Base-by-base conservation (phyloP, 495 filamentous ascomycete species). In the Trichoderma orchidacearum region DNA sequence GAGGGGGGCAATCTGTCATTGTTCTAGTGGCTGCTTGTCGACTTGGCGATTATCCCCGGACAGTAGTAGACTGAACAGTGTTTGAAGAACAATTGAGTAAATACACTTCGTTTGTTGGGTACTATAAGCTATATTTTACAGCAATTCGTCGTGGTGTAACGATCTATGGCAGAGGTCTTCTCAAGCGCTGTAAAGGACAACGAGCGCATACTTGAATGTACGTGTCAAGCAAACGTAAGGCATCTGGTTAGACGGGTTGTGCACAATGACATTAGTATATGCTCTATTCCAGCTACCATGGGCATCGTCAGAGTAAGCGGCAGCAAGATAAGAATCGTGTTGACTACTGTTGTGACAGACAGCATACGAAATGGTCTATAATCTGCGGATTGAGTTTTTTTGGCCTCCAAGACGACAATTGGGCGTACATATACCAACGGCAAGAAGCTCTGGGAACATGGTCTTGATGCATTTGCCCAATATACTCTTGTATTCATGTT, bases 251-350 rank as follows among this genome's bases (percentile, higher is more conserved):
- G 80, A 80, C 25, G 87, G 69, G 58, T 68, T 82, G 21, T 85
- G 81, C 21, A 86, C 79, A 36, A 88, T 79, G 17, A 88, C 85
- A 34, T 88, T 1, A 82, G 75, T 87, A 93, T 92, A 17, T 79
- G 77, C 2, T 83, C 85, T 57, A 86, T 88, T 2, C 87, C 87
- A 23, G 86, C 85, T 2, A 74, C 72, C 72, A 80, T 78, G 12
- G 76, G 78, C 50, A 80, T 79, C 0, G 76, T 80, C n/a, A 80
- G 64, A 32, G 80, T 75, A 9, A 77, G 75, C 25, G 78, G 66
- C 8, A 80, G 64, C 50, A 70, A 76, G 30, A 74, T 76, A 5
- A 76, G 77, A 56, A 80, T 78, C 69, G 79, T 78, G 12, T 78
- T 80, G 45, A 85, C 65, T 25, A 83, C 83, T 25, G 83, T 85